Conservation (phyloP, 345 rosid species). For the Angophora floribunda region DNA sequence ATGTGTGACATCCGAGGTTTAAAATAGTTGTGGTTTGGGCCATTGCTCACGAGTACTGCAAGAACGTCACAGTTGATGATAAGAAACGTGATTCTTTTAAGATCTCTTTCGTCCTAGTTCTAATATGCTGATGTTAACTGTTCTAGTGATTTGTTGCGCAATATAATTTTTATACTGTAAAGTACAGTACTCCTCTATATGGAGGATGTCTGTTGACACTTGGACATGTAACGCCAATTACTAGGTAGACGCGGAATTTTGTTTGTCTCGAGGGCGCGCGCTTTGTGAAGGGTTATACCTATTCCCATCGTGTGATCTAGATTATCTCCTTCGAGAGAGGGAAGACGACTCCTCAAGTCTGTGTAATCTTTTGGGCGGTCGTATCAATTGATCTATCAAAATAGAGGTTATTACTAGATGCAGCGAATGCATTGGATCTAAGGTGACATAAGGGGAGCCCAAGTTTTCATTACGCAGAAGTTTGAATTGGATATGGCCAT, state of each 20-base stretch:
- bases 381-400: background rate
- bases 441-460: background rate
- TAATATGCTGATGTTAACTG: too few species aligned
- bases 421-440: rapidly evolving
- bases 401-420: background rate
- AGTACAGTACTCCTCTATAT: too few species aligned
- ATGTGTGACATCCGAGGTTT: background rate
- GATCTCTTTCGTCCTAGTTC: background rate
- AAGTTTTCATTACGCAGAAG: background rate
- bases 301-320: background rate
- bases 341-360: background rate
- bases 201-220: too few species aligned
- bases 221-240: too few species aligned
- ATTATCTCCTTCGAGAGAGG: background rate
- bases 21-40: background rate
- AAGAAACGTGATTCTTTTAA: background rate
- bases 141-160: too few species aligned
- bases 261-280: background rate
- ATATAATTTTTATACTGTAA: too few species aligned
- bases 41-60: background rate
- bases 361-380: background rate
- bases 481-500: background rate
- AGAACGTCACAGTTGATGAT: background rate
- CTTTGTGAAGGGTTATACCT: background rate
- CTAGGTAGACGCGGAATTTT: background rate